These are phyloP conservation scores for Plectosphaerella sp. DNA, from an alignment of 2,329 filamentous ascomycete species.

Conservation along the genomic window DNA sequence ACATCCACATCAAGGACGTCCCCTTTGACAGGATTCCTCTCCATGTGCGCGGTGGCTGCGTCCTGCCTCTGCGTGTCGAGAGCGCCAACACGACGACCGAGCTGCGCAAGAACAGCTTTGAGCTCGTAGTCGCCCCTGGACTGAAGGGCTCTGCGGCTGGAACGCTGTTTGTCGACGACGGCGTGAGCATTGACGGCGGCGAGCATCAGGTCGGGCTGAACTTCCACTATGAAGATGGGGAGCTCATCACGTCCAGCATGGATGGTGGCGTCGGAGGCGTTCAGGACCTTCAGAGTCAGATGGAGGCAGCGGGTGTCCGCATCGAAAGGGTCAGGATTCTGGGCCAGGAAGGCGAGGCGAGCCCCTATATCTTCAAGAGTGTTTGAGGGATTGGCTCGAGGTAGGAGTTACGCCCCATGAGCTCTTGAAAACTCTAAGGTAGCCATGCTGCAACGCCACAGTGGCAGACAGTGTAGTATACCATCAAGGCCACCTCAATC, in stretches of 20 bases:
- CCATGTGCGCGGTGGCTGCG: constrained; percentile 62
- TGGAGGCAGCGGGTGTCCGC: constrained; percentile 26
- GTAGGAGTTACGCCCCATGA: too few relatives aligned
- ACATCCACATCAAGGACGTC: constrained; percentile 17
- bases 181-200: constrained; percentile 52
- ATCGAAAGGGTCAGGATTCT: constrained; percentile 48
- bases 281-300: background rate
- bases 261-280: background rate
- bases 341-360: constrained; percentile 18
- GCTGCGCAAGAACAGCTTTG: constrained; percentile 61
- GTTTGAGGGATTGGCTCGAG: too few relatives aligned
- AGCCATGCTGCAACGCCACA: too few relatives aligned
- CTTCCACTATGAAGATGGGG: background rate
- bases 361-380: too few relatives aligned
- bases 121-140: constrained; percentile 58
- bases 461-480: too few relatives aligned
- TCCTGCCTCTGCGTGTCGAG: constrained; percentile 61
- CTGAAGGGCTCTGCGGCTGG: constrained; percentile 52
- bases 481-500: too few relatives aligned
- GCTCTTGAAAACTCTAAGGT: too few relatives aligned
- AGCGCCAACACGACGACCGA: constrained; percentile 63
- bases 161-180: constrained; percentile 69
- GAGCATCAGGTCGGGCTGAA: background rate
- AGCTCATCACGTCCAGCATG: background rate
- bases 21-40: constrained; percentile 53